A percentile compares a stretch with the other conserved stretches of the same genome.
Evolutionary conservation across 805 yeast species (phyloP).

Genomic region (Lachancea dasiensis): DNA sequence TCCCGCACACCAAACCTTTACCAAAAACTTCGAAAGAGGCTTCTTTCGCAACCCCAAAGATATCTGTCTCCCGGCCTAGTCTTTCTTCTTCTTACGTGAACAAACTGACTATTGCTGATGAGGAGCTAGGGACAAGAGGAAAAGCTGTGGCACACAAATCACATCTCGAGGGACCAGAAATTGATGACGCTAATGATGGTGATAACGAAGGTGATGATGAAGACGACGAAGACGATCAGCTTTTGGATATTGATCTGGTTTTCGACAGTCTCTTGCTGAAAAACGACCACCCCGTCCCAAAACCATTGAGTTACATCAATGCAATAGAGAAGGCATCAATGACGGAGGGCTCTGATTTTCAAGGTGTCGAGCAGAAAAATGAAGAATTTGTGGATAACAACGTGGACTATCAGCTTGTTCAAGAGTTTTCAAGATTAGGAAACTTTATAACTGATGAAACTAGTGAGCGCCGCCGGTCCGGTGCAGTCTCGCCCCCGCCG

Average conservation of each 20-base stretch:
- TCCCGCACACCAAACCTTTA: too few relatives aligned
- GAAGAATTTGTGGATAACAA: conserved; percentile 3
- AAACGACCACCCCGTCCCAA: conserved; percentile 12
- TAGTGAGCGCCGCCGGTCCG: neutral
- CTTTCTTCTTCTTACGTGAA: conserved; percentile 1
- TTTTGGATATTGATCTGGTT: conserved; percentile 28
- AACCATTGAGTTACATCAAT: neutral
- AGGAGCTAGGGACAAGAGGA: too few relatives aligned
- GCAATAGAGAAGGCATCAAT: neutral
- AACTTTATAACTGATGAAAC: conserved; percentile 12
- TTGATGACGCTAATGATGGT: conserved; percentile 7
- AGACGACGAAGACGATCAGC: conserved; percentile 14
- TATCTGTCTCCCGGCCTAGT: conserved; percentile 2
- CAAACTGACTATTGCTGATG: neutral
- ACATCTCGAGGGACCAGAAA: neutral
- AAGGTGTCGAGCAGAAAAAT: neutral
- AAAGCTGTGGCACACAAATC: too few relatives aligned
- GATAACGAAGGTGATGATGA: conserved; percentile 12
- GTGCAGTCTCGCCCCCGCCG: conserved; percentile 16
- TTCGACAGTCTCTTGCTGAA: conserved; percentile 27
- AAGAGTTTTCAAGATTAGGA: conserved; percentile 22
- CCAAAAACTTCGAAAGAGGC: neutral
- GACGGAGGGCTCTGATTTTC: neutral
- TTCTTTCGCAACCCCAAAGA: conserved; percentile 1
- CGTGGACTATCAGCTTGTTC: conserved; percentile 18